Base-by-base conservation (phyloP, 2,329 filamentous ascomycete genomes). In the Alternaria panax region DNA sequence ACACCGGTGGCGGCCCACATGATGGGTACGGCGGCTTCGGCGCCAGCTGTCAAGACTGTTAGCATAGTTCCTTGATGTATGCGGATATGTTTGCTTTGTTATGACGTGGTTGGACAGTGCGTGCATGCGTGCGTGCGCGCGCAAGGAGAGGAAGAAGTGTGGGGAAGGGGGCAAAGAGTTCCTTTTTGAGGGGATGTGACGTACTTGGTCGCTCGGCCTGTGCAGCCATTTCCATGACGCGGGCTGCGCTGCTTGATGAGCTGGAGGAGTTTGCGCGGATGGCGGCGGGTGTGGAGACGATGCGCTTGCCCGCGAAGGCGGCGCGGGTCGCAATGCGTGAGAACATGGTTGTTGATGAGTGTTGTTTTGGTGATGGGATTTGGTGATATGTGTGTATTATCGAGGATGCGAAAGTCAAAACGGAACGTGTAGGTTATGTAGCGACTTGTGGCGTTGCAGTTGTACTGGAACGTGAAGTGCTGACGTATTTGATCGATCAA, bases 221-320 rank as follows among this genome's bases (percentile, higher is more conserved):
- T 0, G 65, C 64, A 2, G 74, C 75, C 63, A 76, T 70, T 46
- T 75, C 65, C 22, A 74, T 63, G 53, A 77, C 67, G 51, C 69
- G 66, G 2, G 69, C 60, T 4, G 73, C 65, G 47, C 60, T 52
- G 55, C 59, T 68, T 6, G 69, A 50, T 32, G 60, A 66, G 43
- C 66, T 65, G 36, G 66, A 69, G 8, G 74, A 76, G 69, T 75
- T 76, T 69, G 64, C 73, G 62, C 75, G 73, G 42, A 66, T 46
- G 25, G 62, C 55, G 51, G 67, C 62, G n/a, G 67, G 63, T 18
- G 67, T 59, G 14, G 66, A 62, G 12, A 68, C 51, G 38, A 62
- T 56, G 51, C 66, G 67, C 57, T 61, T 65, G 62, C 36, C 61
- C n/a, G 66, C 63, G 51, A 67, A 64, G 64, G 62, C 45, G 53